These are phyloP conservation scores for Neoscytalidium dimidiatum DNA, from an alignment of 2,329 filamentous ascomycete genomes.

Conservation along the genomic window DNA sequence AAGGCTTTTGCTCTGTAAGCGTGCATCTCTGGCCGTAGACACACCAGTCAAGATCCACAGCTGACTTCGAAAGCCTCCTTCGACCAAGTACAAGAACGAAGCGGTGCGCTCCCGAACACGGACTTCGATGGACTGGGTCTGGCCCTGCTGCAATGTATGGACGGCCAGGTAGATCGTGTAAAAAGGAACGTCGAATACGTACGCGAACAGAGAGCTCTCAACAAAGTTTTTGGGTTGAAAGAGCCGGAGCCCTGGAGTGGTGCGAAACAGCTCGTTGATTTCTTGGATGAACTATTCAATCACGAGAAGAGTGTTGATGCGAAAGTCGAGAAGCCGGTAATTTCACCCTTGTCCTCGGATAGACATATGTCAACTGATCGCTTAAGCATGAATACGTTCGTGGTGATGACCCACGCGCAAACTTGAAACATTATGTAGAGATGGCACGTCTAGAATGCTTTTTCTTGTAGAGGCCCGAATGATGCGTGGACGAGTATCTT, in stretches of 20 bases:
- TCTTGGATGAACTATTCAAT: background rate
- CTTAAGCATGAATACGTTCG: background rate
- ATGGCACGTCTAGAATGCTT: background rate
- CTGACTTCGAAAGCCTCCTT: background rate
- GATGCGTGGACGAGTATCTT: too few relatives aligned
- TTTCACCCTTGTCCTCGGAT: background rate
- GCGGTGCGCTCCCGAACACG: background rate
- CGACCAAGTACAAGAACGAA: background rate
- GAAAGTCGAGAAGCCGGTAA: background rate
- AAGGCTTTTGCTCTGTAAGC: background rate
- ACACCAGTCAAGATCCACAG: background rate
- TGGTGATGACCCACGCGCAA: background rate
- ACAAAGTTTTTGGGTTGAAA: background rate
- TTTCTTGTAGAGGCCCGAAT: background rate
- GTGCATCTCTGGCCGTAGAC: background rate
- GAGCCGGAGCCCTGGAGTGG: background rate
- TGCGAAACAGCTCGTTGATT: background rate
- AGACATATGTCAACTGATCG: background rate
- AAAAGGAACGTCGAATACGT: background rate
- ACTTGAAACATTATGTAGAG: background rate
- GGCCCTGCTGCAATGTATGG: background rate
- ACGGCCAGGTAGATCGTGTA: background rate
- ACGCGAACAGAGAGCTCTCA: background rate
- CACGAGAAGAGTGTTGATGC: background rate
- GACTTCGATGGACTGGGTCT: background rate